Evolutionary conservation across 208 protist genomes (phyloP).

Genomic region (Naegleria gruberi): DNA sequence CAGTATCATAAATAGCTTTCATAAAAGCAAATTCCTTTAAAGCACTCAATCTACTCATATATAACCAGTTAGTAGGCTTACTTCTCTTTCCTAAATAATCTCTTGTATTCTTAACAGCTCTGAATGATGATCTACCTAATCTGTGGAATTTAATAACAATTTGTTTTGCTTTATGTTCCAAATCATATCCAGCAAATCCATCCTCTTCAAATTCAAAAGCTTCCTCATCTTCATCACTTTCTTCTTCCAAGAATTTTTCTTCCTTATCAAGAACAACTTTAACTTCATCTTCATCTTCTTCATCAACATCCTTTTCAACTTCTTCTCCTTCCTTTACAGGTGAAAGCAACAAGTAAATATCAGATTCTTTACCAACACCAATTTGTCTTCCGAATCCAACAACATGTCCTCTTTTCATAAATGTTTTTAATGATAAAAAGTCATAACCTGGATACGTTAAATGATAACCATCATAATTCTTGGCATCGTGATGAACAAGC

Average conservation of each 20-base stretch:
- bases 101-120: slow-evolving; percentile 86
- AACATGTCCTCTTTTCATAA: slow-evolving; percentile 79
- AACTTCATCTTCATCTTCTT: neutral
- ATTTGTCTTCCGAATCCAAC: slow-evolving; percentile 84
- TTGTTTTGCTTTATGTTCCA: slow-evolving; percentile 40
- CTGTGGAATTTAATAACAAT: slow-evolving; percentile 86
- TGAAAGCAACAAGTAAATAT: slow-evolving; percentile 51
- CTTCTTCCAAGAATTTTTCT: neutral
- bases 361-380: slow-evolving; percentile 98
- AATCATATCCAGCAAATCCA: slow-evolving; percentile 33
- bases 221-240: slow-evolving; percentile 14
- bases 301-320: neutral
- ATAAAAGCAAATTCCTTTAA: slow-evolving; percentile 93
- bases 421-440: slow-evolving; percentile 89
- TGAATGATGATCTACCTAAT: slow-evolving; percentile 94
- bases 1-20: slow-evolving; percentile 86
- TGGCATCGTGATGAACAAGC: slow-evolving; percentile 85
- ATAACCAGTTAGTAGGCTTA: slow-evolving; percentile 90
- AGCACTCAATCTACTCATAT: slow-evolving; percentile 93
- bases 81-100: slow-evolving; percentile 84
- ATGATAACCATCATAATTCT: slow-evolving; percentile 90
- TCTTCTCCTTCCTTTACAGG: slow-evolving; percentile 32
- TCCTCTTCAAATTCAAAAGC: slow-evolving; percentile 37
- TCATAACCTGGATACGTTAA: slow-evolving; percentile 98
- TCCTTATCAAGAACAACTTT: neutral